Evolutionary conservation across 2,329 filamentous ascomycete genomes (phyloP), one percentile per base, ranked within the genome.

Genomic region (Thielaviopsis punctulata): DNA sequence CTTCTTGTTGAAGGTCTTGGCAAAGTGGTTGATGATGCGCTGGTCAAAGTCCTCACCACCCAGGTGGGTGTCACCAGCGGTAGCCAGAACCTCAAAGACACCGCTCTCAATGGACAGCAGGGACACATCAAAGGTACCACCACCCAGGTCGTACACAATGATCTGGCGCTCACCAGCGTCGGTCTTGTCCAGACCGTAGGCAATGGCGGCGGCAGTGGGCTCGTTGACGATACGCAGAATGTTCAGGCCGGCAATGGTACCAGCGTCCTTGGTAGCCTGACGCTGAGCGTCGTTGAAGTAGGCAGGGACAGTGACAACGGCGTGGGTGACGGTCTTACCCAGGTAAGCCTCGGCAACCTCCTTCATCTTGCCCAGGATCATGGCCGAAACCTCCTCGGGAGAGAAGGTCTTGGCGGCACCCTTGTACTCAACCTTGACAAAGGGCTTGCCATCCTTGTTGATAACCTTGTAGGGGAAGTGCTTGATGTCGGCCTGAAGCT

Each of bases 31-130:
- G 75, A 96, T 95, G 69, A 96, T 78, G 67, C 90, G 84, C 79
- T 96, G 88, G 69, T 96, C 90, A 69, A 96, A 96, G 75, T 96
- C 90, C 71, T 96, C 89, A 81, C 89, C 89, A 83, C 89, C 89
- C 61, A 95, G 80, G 70, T 95, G 89, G 62, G 89, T 95, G 68
- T 95, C 89, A 87, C 89, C 88, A 66, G 88, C 87, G 62, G 88
- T 95, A 69, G 89, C 84, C 70, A 90, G 71, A 61, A 95, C 89
- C 75, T 95, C 88, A 66, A 95, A 95, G 61, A 94, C 86, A 67
- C 89, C 89, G 65, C 88, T 76, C 62, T 94, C 87, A 59, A 93
- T 92, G 55, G 84, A 92, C 53, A 95, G 80, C 59, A 95, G 86
- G 52, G 88, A 92, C 49, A 93, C 86, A 86, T 93, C 86, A 65